phyloP scores from a whole-genome alignment of 2,329 filamentous ascomycete species.

The Pseudogymnoascus sp. region DNA sequence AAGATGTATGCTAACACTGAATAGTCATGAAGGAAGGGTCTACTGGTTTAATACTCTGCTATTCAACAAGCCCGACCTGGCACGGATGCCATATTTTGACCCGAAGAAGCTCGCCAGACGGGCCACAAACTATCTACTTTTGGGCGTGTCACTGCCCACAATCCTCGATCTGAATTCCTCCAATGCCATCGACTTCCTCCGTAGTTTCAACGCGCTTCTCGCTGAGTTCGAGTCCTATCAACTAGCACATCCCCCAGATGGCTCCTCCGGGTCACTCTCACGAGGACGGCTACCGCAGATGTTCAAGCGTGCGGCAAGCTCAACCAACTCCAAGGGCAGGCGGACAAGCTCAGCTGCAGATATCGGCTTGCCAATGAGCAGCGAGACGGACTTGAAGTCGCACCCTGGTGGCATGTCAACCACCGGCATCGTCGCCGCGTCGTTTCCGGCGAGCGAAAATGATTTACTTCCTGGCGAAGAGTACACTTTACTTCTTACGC shows the following conservation, averaged over 20 bases:
- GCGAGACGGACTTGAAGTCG: conserved; percentile 37
- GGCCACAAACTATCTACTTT: conserved; percentile 85
- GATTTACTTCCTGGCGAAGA: conserved; percentile 74
- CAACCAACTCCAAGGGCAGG: conserved; percentile 44
- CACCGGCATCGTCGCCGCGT: conserved; percentile 28
- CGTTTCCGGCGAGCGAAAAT: conserved; percentile 48
- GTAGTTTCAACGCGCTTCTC: conserved; percentile 74
- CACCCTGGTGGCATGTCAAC: conserved; percentile 32
- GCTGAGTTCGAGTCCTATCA: conserved; percentile 92
- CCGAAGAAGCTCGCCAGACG: conserved; percentile 75
- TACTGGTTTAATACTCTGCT: conserved; percentile 99
- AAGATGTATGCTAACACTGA: conserved; percentile 10
- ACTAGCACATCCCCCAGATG: conserved; percentile 71
- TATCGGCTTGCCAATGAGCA: conserved; percentile 45
- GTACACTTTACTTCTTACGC: conserved; percentile 83
- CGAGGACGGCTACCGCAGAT: conserved; percentile 74
- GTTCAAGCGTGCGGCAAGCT: conserved; percentile 56
- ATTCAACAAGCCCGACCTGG: conserved; percentile 73
- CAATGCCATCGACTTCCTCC: conserved; percentile 75
- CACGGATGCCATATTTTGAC: conserved; percentile 78
- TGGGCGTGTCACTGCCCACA: conserved; percentile 82
- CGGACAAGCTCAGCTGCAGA: conserved; percentile 52
- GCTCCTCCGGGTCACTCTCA: conserved; percentile 59
- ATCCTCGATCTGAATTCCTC: conserved; percentile 81
- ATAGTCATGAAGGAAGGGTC: conserved; percentile 80